These are phyloP conservation scores for Avena atlantica DNA, from an alignment of 176 grass and related monocot species.

Conservation along the genomic window DNA sequence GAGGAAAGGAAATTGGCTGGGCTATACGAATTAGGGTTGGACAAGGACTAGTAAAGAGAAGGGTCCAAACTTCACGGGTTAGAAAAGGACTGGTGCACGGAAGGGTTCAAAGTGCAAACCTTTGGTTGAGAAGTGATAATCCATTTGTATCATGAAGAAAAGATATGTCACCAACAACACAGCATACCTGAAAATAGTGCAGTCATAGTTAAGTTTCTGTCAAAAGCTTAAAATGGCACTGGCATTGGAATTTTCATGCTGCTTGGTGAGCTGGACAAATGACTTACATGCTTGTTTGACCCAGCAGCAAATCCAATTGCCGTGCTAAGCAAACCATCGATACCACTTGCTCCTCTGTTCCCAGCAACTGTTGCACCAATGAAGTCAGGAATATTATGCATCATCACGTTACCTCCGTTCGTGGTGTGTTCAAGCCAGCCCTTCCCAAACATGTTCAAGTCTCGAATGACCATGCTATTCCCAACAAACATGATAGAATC, in stretches of 20 bases:
- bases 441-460: slow-evolving; percentile 93
- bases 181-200: slow-evolving; percentile 69
- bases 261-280: slow-evolving; percentile 27
- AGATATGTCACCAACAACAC: slow-evolving; percentile 93
- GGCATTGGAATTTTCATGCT: not conserved
- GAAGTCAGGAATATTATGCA: slow-evolving; percentile 53
- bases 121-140: slow-evolving; percentile 85
- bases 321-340: slow-evolving; percentile 97
- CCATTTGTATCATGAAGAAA: slow-evolving; percentile 99
- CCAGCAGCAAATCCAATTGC: slow-evolving; percentile 88
- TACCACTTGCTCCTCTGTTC: slow-evolving; percentile 98
- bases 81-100: not conserved
- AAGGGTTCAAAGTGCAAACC: slow-evolving; percentile 58
- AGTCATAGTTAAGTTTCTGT: slow-evolving; percentile 25
- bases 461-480: slow-evolving; percentile 94
- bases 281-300: slow-evolving; percentile 74
- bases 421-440: slow-evolving; percentile 55
- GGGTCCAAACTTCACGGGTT: not conserved
- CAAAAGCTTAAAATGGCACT: not conserved
- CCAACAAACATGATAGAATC: slow-evolving; percentile 79
- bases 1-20: not conserved
- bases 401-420: slow-evolving; percentile 39
- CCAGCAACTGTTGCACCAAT: slow-evolving; percentile 70
- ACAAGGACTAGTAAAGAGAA: not conserved
- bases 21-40: not conserved